Base-by-base conservation (phyloP, 352 stramenopile species). In the Pythium chondricola region DNA sequence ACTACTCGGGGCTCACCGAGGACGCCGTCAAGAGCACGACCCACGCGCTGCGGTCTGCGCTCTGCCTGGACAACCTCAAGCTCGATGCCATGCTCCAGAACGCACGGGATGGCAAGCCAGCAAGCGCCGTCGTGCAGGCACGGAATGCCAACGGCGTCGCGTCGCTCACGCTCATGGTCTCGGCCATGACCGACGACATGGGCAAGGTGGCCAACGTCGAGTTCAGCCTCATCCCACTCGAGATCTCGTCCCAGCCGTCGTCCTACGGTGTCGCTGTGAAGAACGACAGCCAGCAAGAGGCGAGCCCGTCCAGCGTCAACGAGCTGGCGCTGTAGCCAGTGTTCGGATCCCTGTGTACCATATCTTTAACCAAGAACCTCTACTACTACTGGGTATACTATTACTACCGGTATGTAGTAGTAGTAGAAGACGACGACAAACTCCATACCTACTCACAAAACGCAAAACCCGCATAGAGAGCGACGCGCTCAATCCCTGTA, bases 151-250 rank as follows among this genome's bases (percentile, higher is more conserved):
- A 62, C 27, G 78, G 71, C 58, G 61, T 74, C n/a, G 31, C 55
- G 25, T 71, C 68, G 26, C 44, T 81, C 32, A 88, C 75, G 25
- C 69, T 88, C 13, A 65, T 84, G 48, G 67, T 63, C 3, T 85
- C 75, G 10, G 52, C 68, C 7, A 67, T 88, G 24, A 71, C 50
- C n/a, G 73, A 88, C 61, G 76, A 85, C 22, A 50, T 67, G 33
- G 73, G 72, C 36, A 65, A 68, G 11, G 53, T 74, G 22, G 58
- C 58, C 25, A 58, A 64, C 35, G 57, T 88, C 48, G 73, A 88
- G 54, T 83, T 88, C 33, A 82, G 69, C 37, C 56, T 88, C 11
- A 71, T 87, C 42, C 71, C 70, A 8, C 67, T 86, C 26, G 74
- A 86, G 50, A 80, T 71, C 44, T 74, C 59, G 38, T 73, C 71